phyloP scores from a whole-genome alignment of 78 protist genomes.

The Salpingoeca rosetta region DNA sequence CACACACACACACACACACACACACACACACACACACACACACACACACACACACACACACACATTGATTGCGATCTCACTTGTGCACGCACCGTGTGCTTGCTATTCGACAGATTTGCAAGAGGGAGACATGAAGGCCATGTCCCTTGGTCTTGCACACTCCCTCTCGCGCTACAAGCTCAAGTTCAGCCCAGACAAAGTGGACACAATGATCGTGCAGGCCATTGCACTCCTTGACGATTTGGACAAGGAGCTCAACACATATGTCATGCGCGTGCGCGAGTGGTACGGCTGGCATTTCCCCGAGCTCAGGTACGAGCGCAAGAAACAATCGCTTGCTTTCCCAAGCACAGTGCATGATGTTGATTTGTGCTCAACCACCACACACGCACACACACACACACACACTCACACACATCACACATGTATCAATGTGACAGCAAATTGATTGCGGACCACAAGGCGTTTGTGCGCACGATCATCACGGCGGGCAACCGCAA shows the following conservation, averaged over 20 bases:
- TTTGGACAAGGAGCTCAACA: slow-evolving; percentile 96
- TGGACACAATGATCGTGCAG: slow-evolving; percentile 97
- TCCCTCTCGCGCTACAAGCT: slow-evolving; percentile 85
- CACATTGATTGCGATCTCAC: no score
- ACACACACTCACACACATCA: no score
- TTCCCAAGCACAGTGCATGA: slow-evolving; percentile 58
- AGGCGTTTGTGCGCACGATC: neutral
- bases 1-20: no score
- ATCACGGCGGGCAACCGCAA: slow-evolving; percentile 5
- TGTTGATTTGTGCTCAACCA: slow-evolving; percentile 47
- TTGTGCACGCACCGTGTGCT: no score
- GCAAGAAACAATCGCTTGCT: slow-evolving; percentile 75
- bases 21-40: no score
- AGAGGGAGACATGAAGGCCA: slow-evolving; percentile 31
- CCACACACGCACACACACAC: no score
- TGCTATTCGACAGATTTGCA: slow-evolving; percentile 3
- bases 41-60: neutral
- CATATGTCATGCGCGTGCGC: slow-evolving; percentile 91
- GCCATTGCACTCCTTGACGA: slow-evolving; percentile 95
- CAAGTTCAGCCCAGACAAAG: slow-evolving; percentile 95
- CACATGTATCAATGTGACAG: neutral
- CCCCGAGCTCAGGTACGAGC: slow-evolving; percentile 88
- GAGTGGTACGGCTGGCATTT: slow-evolving; percentile 99
- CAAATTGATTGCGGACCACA: neutral
- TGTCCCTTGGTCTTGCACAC: slow-evolving; percentile 91